Conservation (phyloP, 108 stramenopile genomes). For the Parmales sp. region DNA sequence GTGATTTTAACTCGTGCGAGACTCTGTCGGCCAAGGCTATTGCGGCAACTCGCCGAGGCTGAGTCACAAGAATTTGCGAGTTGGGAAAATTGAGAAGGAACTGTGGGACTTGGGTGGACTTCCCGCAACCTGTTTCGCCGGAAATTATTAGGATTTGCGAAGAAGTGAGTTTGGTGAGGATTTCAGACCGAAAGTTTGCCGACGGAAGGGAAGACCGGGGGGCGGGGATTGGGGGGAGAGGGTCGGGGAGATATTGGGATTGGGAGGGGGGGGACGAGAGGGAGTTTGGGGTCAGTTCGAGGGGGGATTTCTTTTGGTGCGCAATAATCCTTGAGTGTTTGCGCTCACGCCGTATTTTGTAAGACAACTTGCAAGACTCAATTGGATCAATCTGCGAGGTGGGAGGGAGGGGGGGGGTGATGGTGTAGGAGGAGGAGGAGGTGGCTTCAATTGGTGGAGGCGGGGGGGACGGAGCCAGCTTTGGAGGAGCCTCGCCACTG, state of each 20-base stretch:
- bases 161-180: slow-evolving; percentile 27
- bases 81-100: slow-evolving; percentile 50
- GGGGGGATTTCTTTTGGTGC: too few relatives aligned
- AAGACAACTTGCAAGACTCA: neutral
- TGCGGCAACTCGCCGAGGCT: slow-evolving; percentile 80
- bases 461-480: too few relatives aligned
- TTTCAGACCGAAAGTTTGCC: slow-evolving; percentile 24
- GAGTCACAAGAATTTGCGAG: slow-evolving; percentile 63
- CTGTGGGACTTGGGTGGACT: slow-evolving; percentile 76
- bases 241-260: neutral
- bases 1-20: slow-evolving; percentile 51
- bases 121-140: slow-evolving; percentile 70
- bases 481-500: too few relatives aligned
- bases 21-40: slow-evolving; percentile 82
- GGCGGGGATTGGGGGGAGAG: neutral
- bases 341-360: neutral
- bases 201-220: slow-evolving; percentile 42
- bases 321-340: too few relatives aligned
- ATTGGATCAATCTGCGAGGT: neutral
- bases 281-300: neutral
- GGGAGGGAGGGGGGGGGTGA: slow-evolving; percentile 11
- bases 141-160: slow-evolving; percentile 46
- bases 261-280: neutral
- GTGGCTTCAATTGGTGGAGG: neutral
- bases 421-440: neutral